These are phyloP conservation scores for Bipolaris gigantea DNA, from an alignment of 2,329 filamentous ascomycete genomes.

Conservation along the genomic window DNA sequence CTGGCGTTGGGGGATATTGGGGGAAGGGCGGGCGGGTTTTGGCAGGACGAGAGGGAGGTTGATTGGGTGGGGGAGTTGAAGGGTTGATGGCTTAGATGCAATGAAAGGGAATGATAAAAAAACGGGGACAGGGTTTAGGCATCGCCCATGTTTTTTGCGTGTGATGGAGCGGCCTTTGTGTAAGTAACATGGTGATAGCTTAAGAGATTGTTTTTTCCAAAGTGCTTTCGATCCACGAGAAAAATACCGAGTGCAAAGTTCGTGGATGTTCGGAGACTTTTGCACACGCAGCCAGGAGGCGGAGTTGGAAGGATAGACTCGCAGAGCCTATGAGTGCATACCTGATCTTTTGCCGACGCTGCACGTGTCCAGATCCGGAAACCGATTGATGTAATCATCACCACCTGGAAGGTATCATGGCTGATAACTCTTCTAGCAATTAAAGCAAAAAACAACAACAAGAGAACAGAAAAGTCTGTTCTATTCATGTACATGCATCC, in stretches of 20 bases:
- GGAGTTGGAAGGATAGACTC: not conserved
- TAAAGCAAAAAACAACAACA: not conserved
- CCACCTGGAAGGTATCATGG: not conserved
- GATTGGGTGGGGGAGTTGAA: conserved; percentile 43
- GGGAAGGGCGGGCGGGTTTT: conserved; percentile 45
- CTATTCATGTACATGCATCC: not conserved
- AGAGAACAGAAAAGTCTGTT: not conserved
- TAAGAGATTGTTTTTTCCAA: not conserved
- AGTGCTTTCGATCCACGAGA: not conserved
- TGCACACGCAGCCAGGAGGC: not conserved
- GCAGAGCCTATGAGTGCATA: not conserved
- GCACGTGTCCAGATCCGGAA: not conserved
- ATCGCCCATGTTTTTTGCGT: not conserved
- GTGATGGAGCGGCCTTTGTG: not conserved
- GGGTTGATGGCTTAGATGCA: not conserved
- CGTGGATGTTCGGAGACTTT: not conserved
- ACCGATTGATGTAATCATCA: not conserved
- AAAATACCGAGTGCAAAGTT: not conserved
- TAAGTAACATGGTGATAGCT: not conserved
- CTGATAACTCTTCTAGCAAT: too few relatives aligned
- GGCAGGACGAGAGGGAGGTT: conserved; percentile 43
- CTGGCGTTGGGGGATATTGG: conserved; percentile 48
- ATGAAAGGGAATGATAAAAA: not conserved
- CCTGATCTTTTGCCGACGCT: not conserved
- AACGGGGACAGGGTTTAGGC: too few relatives aligned